Evolutionary conservation across 805 yeast species (phyloP), one percentile per base, ranked within the genome.

Genomic region (Wickerhamiella australiensis): DNA sequence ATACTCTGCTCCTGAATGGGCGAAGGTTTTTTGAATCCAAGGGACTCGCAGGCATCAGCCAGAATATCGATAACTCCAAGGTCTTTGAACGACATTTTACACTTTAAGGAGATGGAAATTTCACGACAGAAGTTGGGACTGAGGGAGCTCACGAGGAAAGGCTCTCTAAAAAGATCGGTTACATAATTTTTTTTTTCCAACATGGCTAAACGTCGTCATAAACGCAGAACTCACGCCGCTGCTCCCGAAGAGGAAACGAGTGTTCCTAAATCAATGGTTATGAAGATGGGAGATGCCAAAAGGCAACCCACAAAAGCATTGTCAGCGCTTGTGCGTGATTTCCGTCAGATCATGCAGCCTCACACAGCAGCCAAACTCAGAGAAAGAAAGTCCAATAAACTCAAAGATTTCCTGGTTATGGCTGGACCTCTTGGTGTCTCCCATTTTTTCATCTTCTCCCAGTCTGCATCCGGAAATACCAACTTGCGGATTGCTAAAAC

Each of bases 321-420:
- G 55, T 73, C 83, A 38, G 95, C 86, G 64, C 71, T 92, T 50
- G 96, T 88, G 18, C 74, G 74, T 52, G 98, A 92, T 65, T 79
- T 88, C 65, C 77, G 98, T 62, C 76, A 76, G 53, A 77, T 87
- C 55, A 87, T 92, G 96, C 92, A 86, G 63, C 98, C 98, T 12
- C 94, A 90, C 61, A 92, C 98, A 2, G 96, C 97, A 11, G 79
- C 86, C 59, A 83, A 79, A 56, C 73, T 92, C 52, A 75, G 80
- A 55, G 98, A 92, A 67, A 73, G 97, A 46, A 85, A 85, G 62
- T 72, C 85, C 36, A 92, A 92, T 66, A 84, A 80, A 61, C 71
- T 92, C 56, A 85, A 83, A 64, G 98, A 90, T 67, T 92, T 83
- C 59, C 76, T 88, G n/a, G 95, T 86, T n/a, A 88, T 92, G 96